phyloP scores from a whole-genome alignment of 2,329 filamentous ascomycete species.

The Balansia obtecta region DNA sequence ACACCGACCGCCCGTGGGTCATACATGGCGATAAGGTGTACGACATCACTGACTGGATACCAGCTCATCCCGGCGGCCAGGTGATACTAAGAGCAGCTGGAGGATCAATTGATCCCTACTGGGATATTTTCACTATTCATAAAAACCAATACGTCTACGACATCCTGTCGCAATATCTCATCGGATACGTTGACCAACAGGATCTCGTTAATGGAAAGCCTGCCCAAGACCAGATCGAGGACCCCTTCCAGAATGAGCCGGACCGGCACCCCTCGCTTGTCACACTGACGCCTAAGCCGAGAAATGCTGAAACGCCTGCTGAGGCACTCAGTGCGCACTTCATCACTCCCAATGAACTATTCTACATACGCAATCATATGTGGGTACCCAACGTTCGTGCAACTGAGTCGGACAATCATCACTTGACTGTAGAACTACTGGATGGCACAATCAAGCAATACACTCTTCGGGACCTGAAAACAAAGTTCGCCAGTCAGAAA shows the following conservation, averaged over 20 bases:
- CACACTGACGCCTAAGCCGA: conserved; percentile 40
- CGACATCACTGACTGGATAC: conserved; percentile 58
- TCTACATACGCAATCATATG: conserved; percentile 52
- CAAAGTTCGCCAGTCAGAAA: conserved; percentile 34
- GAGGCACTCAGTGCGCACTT: conserved; percentile 35
- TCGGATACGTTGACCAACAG: conserved; percentile 45
- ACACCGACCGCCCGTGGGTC: conserved; percentile 47
- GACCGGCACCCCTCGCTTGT: conserved; percentile 36
- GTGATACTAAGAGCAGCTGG: conserved; percentile 56
- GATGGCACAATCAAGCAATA: conserved; percentile 41
- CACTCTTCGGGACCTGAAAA: conserved; percentile 39
- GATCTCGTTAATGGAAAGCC: conserved; percentile 48
- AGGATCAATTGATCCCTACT: conserved; percentile 53
- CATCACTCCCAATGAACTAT: conserved; percentile 41
- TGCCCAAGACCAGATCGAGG: conserved; percentile 40
- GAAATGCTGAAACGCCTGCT: conserved; percentile 48
- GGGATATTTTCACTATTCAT: conserved; percentile 60
- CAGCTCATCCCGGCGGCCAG: conserved; percentile 53
- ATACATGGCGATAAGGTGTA: conserved; percentile 53
- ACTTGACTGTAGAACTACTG: conserved; percentile 40
- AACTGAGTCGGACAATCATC: conserved; percentile 27
- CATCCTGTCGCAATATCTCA: conserved; percentile 50
- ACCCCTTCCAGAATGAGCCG: conserved; percentile 46
- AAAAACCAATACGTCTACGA: conserved; percentile 52
- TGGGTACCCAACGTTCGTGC: conserved; percentile 41